Percentiles rank a stretch among this genome's conserved stretches.
Conservation (phyloP, 352 stramenopile genomes). For the Globisporangium abappressorium region DNA sequence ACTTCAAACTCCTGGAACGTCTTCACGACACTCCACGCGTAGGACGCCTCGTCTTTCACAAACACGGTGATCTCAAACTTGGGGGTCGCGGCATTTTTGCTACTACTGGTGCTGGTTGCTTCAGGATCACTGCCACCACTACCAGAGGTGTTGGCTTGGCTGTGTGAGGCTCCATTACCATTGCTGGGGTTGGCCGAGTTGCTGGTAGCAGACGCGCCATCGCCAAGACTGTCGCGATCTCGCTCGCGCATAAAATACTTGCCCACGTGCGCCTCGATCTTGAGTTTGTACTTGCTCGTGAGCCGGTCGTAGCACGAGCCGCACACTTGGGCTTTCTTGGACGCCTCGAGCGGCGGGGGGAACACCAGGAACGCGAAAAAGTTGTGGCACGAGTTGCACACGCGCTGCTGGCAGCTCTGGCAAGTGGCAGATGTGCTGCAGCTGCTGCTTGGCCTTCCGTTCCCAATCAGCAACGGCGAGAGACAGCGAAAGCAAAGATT, state of each 20-base stretch:
- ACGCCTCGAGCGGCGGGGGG: slow-evolving; percentile 55
- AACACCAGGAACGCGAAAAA: slow-evolving; percentile 75
- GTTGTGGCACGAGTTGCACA: slow-evolving; percentile 51
- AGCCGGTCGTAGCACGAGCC: slow-evolving; percentile 64
- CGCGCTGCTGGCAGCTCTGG: slow-evolving; percentile 63
- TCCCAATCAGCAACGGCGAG: slow-evolving; percentile 22
- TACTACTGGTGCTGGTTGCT: slow-evolving; percentile 15
- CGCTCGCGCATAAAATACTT: slow-evolving; percentile 66
- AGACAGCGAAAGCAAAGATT: slow-evolving; percentile 67
- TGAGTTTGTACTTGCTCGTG: slow-evolving; percentile 62
- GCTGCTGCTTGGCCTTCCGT: background rate
- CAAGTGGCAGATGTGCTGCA: slow-evolving; percentile 16
- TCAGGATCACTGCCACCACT: slow-evolving; percentile 10
- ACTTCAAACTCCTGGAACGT: slow-evolving; percentile 67
- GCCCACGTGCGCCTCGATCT: slow-evolving; percentile 59
- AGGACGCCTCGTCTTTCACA: slow-evolving; percentile 45
- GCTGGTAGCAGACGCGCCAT: background rate
- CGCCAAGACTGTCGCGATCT: slow-evolving; percentile 13
- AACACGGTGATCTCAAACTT: slow-evolving; percentile 64
- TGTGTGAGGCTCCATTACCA: background rate
- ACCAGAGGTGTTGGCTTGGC: slow-evolving; percentile 1
- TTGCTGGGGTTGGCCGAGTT: background rate
- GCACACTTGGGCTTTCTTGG: slow-evolving; percentile 64
- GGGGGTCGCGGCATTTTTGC: slow-evolving; percentile 11
- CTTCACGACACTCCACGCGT: slow-evolving; percentile 70